Percentiles rank a stretch among this genome's conserved stretches.
phyloP scores from a whole-genome alignment of 164 flowering plant species.

The Stephania cephalantha region DNA sequence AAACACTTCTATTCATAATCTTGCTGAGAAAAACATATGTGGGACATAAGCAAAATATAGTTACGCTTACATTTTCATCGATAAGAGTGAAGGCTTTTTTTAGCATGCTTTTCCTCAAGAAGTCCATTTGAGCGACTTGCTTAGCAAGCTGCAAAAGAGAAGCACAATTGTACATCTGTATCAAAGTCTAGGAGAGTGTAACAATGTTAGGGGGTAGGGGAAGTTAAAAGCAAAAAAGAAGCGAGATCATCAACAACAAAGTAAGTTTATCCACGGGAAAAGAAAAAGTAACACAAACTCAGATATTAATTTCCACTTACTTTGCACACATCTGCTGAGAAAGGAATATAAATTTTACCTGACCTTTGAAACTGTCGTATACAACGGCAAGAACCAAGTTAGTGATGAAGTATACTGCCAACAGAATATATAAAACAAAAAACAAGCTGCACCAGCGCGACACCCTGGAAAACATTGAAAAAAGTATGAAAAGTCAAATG shows the following conservation, averaged over 20 bases:
- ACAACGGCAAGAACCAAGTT: conserved; percentile 93
- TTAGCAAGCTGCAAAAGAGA: conserved; percentile 60
- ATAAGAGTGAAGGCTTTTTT: conserved; percentile 70
- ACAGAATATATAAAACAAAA: conserved; percentile 65
- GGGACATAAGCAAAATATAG: not conserved
- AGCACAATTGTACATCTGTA: not conserved
- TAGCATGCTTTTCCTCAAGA: conserved; percentile 45
- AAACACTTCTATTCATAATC: not conserved
- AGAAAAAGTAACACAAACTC: not conserved
- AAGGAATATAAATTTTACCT: conserved; percentile 39
- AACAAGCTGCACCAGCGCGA: conserved; percentile 83
- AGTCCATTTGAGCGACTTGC: conserved; percentile 71
- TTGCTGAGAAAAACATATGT: not conserved
- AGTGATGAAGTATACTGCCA: conserved; percentile 95
- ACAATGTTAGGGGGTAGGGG: not conserved
- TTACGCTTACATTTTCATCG: conserved; percentile 55
- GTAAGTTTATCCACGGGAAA: not conserved
- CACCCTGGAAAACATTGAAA: conserved; percentile 38
- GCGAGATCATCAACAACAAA: not conserved
- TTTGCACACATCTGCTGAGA: not conserved
- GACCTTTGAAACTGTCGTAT: conserved; percentile 83
- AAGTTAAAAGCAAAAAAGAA: conserved; percentile 1
- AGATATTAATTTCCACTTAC: not conserved
- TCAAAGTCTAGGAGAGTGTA: not conserved
- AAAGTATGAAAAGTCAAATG: not conserved